Evolutionary conservation across 2,329 filamentous ascomycete species (phyloP), one percentile per base, ranked within the genome.

Genomic region (Penicillium oxalicum): DNA sequence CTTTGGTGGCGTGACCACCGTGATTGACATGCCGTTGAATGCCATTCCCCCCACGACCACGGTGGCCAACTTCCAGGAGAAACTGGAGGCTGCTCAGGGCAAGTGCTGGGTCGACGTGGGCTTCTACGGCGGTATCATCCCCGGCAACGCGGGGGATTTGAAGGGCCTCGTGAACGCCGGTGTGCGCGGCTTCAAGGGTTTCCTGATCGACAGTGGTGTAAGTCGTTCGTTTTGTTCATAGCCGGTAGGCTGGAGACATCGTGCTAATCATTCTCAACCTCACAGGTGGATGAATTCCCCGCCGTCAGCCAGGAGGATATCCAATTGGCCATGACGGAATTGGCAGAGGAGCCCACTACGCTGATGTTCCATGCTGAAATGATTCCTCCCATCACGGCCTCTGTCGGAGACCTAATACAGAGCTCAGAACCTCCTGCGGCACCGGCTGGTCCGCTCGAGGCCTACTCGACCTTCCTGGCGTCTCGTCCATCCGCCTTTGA

Each of bases 351-450:
- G 46, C 80, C 88, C 13, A 97, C 93, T 2, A 95, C 90, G 0
- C 82, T 97, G 61, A 97, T 98, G 91, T 98, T 98, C 74, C 93
- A 98, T 66, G 93, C 93, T 48, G 93, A 98, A 70, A 97, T 96
- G 90, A 84, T 94, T 9, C 90, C 91, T n/a, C 88, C 89, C 13
- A 87, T 91, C 57, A 73, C 87, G 43, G 81, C 82, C 57, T 90
- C 88, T 0, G 86, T 91, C 2, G 86, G 87, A 45, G 88, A 93
- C 66, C 82, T 83, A 26, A 83, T 89, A 4, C 85, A 88, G 61
- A 70, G 73, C 26, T 87, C 87, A 0, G 75, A 79, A 5, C 81
- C 88, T 13, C 87, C 88, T 0, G 72, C 86, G 5, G 80, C 80
- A 0, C 88, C 88, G 4, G 77, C 78, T 27, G 89, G 88, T 12